phyloP scores from a whole-genome alignment of 2,329 filamentous ascomycete genomes.

The Pseudogymnoascus sp. region DNA sequence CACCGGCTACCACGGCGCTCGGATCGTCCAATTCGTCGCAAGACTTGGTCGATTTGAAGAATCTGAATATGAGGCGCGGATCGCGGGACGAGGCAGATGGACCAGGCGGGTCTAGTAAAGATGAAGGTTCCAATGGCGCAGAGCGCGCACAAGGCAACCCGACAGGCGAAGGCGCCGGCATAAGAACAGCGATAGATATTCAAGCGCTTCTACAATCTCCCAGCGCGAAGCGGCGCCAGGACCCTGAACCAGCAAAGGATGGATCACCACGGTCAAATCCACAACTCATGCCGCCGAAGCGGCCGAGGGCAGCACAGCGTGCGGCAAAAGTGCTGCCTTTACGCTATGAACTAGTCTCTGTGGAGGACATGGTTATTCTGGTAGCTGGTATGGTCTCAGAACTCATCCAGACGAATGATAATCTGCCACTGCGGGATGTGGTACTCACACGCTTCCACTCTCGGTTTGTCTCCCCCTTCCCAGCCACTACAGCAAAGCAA shows the following conservation, averaged over 20 bases:
- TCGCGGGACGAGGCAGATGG: not conserved
- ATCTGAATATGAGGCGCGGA: slow-evolving; percentile 6
- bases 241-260: not conserved
- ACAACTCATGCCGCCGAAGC: slow-evolving; percentile 38
- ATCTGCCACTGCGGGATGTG: slow-evolving; percentile 73
- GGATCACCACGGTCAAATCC: not conserved
- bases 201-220: not conserved
- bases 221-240: slow-evolving; percentile 1
- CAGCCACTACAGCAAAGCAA: not conserved
- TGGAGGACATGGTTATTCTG: slow-evolving; percentile 80
- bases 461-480: slow-evolving; percentile 45
- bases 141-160: not conserved
- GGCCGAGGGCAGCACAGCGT: slow-evolving; percentile 42
- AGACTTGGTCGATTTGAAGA: not conserved
- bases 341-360: slow-evolving; percentile 72
- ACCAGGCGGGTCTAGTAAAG: not conserved
- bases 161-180: not conserved
- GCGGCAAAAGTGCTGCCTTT: slow-evolving; percentile 56
- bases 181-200: slow-evolving; percentile 3
- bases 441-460: slow-evolving; percentile 93
- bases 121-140: not conserved
- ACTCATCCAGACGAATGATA: slow-evolving; percentile 87
- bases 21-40: slow-evolving; percentile 2
- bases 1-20: not conserved
- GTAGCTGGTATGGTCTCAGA: slow-evolving; percentile 95